These are phyloP conservation scores for Yarrowia phangngaensis DNA, from an alignment of 805 yeast genomes.

Conservation along the genomic window DNA sequence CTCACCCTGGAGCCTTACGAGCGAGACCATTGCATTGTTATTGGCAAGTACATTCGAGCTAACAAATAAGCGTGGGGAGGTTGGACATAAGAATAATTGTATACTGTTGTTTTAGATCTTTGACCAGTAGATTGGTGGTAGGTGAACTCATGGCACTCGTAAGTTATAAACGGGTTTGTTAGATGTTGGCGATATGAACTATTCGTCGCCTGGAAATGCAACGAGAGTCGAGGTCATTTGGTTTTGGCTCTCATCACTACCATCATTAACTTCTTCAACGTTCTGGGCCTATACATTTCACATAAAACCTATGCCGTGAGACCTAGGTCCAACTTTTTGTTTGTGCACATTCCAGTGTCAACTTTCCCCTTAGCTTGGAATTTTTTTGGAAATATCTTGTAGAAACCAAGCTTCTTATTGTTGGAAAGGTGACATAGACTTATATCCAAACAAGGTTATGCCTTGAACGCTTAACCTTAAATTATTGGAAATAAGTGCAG, in stretches of 20 bases:
- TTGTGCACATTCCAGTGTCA: slow-evolving; percentile 60
- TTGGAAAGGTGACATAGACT: too few species aligned
- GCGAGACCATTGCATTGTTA: slow-evolving; percentile 99
- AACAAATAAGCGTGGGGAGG: slow-evolving; percentile 42
- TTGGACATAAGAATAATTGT: slow-evolving; percentile 23
- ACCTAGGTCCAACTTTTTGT: slow-evolving; percentile 51
- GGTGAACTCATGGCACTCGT: neutral
- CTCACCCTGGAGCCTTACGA: slow-evolving; percentile 98
- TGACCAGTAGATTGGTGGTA: neutral
- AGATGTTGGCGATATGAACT: too few species aligned
- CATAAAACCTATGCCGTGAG: slow-evolving; percentile 58
- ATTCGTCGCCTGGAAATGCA: too few species aligned
- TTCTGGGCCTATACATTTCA: slow-evolving; percentile 51
- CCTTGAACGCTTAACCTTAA: too few species aligned
- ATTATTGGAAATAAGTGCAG: too few species aligned
- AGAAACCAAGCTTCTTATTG: too few species aligned
- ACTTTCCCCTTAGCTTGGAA: slow-evolving; percentile 77
- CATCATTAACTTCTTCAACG: slow-evolving; percentile 56
- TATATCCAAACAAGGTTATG: too few species aligned
- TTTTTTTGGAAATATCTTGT: too few species aligned
- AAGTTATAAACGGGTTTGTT: too few species aligned
- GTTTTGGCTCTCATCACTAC: slow-evolving; percentile 56
- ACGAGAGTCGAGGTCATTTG: slow-evolving; percentile 55
- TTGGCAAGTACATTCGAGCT: slow-evolving; percentile 93
- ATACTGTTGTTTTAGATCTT: slow-evolving; percentile 1